A percentile compares a stretch with the other conserved stretches of the same genome.
These are phyloP conservation scores for Auxenochlorella pyrenoidosa DNA, from an alignment of 139 green algal species.

Conservation along the genomic window DNA sequence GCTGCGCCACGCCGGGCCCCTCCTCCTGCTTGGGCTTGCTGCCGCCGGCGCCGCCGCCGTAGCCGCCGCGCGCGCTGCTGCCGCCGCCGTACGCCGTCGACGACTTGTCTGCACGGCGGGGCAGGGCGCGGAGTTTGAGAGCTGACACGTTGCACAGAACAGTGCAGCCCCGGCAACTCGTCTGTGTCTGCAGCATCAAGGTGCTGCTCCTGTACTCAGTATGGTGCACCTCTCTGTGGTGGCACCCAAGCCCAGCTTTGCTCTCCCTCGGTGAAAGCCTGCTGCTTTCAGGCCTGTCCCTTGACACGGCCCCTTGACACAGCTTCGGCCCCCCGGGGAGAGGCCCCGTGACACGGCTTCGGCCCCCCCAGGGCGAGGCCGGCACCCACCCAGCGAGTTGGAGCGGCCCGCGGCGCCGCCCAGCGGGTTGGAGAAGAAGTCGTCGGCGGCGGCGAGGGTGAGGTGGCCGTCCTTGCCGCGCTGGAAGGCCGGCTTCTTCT, in stretches of 20 bases:
- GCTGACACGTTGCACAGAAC: too few relatives aligned
- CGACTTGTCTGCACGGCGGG: constrained; percentile 17
- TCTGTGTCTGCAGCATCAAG: too few relatives aligned
- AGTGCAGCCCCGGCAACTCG: too few relatives aligned
- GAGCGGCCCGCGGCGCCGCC: constrained; percentile 4
- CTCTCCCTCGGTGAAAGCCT: too few relatives aligned
- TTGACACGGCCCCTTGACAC: too few relatives aligned
- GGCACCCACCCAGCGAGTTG: constrained; percentile 20
- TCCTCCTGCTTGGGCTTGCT: background rate
- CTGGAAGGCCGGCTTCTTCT: constrained; percentile 49
- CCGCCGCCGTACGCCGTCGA: background rate
- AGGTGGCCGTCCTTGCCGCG: constrained; percentile 90
- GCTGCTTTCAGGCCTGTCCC: too few relatives aligned
- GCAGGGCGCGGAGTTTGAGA: background rate
- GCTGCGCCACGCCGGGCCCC: constrained; percentile 57
- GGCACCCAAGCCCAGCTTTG: too few relatives aligned
- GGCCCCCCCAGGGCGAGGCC: too few relatives aligned
- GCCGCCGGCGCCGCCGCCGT: constrained; percentile 32
- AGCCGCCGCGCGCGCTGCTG: background rate
- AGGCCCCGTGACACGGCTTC: background rate
- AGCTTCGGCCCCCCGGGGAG: background rate
- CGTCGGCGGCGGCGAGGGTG: constrained; percentile 57
- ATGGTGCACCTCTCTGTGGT: too few relatives aligned
- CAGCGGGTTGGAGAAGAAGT: constrained; percentile 73
- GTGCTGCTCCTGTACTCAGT: too few relatives aligned